A percentile compares a stretch with the other conserved stretches of the same genome.
Conservation (phyloP, 208 protist species). For the Acanthamoeba sp. region DNA sequence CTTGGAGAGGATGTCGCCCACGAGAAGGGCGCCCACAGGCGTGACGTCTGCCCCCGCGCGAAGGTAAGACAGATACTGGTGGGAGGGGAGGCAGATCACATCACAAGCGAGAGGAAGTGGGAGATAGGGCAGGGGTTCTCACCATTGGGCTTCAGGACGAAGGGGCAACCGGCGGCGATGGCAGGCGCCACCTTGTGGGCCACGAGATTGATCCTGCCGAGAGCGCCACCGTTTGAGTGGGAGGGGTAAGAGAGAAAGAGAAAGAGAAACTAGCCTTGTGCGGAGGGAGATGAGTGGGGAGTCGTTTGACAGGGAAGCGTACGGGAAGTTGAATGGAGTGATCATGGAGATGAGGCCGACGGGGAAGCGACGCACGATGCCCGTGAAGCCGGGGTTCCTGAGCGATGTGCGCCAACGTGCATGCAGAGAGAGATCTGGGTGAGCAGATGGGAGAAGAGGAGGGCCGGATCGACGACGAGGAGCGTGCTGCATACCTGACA, state of each 20-base stretch:
- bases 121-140: background rate
- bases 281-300: too few species aligned
- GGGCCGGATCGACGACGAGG: background rate
- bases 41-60: conserved; percentile 64
- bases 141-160: conserved; percentile 82
- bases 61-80: background rate
- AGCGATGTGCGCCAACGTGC: too few species aligned
- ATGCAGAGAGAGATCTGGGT: too few species aligned
- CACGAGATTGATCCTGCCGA: conserved; percentile 60
- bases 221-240: background rate
- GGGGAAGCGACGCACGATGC: conserved; percentile 82
- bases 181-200: conserved; percentile 83
- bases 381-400: conserved; percentile 77
- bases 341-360: conserved; percentile 87
- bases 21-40: conserved; percentile 80
- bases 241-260: background rate
- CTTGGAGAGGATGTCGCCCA: conserved; percentile 82
- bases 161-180: conserved; percentile 83
- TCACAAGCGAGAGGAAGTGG: background rate
- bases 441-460: background rate
- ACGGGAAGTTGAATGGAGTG: conserved; percentile 87
- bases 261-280: background rate
- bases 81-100: background rate
- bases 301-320: too few species aligned
- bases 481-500: background rate